Base-by-base conservation (phyloP, 805 yeast species). In the Ogataea angusta region DNA sequence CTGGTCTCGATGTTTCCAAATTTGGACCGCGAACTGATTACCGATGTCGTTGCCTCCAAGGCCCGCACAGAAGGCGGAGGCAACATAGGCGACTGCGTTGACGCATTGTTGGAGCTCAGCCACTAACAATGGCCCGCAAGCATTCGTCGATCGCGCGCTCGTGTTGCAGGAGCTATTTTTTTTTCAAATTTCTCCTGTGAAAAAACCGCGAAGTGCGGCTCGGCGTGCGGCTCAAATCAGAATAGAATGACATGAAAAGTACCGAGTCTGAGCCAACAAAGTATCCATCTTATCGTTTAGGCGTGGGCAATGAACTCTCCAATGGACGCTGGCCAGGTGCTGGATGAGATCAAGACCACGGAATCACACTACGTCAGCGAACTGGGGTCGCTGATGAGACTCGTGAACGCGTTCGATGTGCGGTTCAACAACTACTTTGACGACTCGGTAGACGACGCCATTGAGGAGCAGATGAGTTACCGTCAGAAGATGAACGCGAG, bases 41-140 rank as follows among this genome's bases (percentile, higher is more conserved):
- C 72, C 40, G 96, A 88, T 56, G 80, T 88, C 3, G 72, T 88
- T 23, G 63, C 66, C 2, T 76, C 81, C 59, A 84, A 82, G 56
- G 38, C 26, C 24, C 49, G 39, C 15, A 47, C 36, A 14, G 49
- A 47, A 27, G 40, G 43, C 9, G 46, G 43, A 15, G 47, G 48
- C 17, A 82, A 83, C 23, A 68, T 85, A 5, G 95, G 89, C 22
- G 75, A 72, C 8, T 83, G 90, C 36, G 82, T 88, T 7, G 95
- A 87, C 56, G 76, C 78, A 10, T 69, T 79, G 45, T 52, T 76
- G 29, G 63, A 52, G 13, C 39, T 58, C 21, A 47, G 55, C 27
- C 39, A 34, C 15, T 42, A 33, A 23, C 25, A 19, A 27, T 12
- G 13, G 33, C 22, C 14, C n/a, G 5, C 21, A 16, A 22, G 6